These are phyloP conservation scores for Aspergillus campestris DNA, from an alignment of 495 filamentous ascomycete genomes.

Conservation along the genomic window DNA sequence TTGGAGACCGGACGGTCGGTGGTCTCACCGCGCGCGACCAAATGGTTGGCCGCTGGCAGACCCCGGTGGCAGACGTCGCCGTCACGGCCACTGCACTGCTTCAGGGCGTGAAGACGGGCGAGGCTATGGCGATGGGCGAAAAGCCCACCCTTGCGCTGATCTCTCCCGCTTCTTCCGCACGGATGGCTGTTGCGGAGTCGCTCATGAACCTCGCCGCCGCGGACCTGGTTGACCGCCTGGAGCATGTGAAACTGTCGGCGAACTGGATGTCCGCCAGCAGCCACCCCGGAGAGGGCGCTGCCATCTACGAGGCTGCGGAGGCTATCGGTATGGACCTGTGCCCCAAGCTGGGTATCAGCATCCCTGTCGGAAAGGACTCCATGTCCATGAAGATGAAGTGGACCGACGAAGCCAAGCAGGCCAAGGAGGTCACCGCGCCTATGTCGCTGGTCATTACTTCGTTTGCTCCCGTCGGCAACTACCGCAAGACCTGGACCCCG, in stretches of 20 bases:
- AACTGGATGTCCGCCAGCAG: constrained; percentile 98
- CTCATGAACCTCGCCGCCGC: constrained; percentile 88
- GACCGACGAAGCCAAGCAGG: constrained; percentile 61
- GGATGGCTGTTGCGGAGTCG: constrained; percentile 94
- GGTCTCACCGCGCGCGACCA: constrained; percentile 86
- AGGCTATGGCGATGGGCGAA: constrained; percentile 97
- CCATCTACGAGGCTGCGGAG: constrained; percentile 88
- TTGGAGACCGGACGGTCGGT: constrained; percentile 85
- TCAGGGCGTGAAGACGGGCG: constrained; percentile 66
- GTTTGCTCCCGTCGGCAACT: constrained; percentile 73
- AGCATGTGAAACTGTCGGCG: constrained; percentile 76
- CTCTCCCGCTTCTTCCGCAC: constrained; percentile 82
- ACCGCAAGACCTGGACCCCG: constrained; percentile 87
- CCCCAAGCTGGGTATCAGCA: constrained; percentile 76
- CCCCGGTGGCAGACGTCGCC: constrained; percentile 87
- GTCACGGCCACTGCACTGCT: constrained; percentile 80
- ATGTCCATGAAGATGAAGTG: constrained; percentile 99
- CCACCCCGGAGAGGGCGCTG: constrained; percentile 89
- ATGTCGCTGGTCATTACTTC: constrained; percentile 85
- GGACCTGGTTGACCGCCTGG: constrained; percentile 66
- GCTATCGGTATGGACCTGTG: constrained; percentile 86
- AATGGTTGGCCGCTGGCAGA: constrained; percentile 95
- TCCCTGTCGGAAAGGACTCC: constrained; percentile 95
- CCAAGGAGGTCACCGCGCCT: constrained; percentile 84
- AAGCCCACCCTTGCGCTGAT: constrained; percentile 87